A percentile compares a stretch with the other conserved stretches of the same genome.
Conservation (phyloP, 2,329 filamentous ascomycete genomes). For the Fonsecaea pedrosoi region DNA sequence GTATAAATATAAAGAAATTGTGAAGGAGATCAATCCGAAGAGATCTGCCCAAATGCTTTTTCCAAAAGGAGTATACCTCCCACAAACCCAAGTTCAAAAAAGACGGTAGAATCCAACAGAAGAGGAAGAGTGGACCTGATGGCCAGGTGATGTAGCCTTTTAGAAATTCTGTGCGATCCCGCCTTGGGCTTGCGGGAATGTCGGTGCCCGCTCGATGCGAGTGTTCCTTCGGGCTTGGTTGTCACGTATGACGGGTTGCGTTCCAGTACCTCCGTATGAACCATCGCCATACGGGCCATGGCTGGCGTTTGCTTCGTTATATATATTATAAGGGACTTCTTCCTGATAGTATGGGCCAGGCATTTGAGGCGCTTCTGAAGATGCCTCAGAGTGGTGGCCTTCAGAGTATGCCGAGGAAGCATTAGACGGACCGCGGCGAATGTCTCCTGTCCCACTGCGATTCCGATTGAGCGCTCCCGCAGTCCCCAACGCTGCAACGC, state of each 20-base stretch:
- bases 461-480: conserved; percentile 29
- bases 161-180: conserved; percentile 98
- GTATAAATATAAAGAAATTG: conserved; percentile 15
- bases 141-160: conserved; percentile 40
- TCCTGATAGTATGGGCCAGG: conserved; percentile 61
- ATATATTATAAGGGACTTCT: conserved; percentile 60
- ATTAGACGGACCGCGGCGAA: conserved; percentile 90
- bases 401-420: conserved; percentile 95
- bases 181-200: conserved; percentile 80
- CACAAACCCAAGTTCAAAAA: neutral
- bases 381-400: conserved; percentile 63
- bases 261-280: conserved; percentile 56
- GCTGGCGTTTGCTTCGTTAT: conserved; percentile 52
- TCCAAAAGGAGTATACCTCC: neutral
- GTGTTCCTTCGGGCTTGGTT: conserved; percentile 92
- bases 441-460: conserved; percentile 63
- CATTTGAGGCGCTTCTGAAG: conserved; percentile 58
- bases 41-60: conserved; percentile 16
- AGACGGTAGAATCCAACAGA: neutral
- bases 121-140: neutral
- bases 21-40: conserved; percentile 3
- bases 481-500: conserved; percentile 68
- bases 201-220: conserved; percentile 86
- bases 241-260: conserved; percentile 86
- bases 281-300: conserved; percentile 63